phyloP scores from a whole-genome alignment of 2,329 filamentous ascomycete species.

The Graphilbum fragrans region DNA sequence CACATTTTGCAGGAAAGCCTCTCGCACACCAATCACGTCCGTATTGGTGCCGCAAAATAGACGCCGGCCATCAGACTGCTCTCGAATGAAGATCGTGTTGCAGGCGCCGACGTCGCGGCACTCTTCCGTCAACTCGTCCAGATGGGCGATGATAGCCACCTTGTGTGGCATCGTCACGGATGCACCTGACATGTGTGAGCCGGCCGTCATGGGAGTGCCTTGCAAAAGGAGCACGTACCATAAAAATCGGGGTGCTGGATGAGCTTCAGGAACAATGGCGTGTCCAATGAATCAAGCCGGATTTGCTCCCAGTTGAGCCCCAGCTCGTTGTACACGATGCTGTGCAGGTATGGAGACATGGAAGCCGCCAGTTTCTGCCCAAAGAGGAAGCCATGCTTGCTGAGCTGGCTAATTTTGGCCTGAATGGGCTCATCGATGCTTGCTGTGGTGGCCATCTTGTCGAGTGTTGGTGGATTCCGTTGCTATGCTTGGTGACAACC shows the following conservation, averaged over 20 bases:
- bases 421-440: neutral
- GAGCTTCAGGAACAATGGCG: conserved; percentile 35
- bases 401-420: conserved; percentile 15
- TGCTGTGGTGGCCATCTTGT: neutral
- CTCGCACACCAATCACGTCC: conserved; percentile 66
- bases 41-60: conserved; percentile 66
- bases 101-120: conserved; percentile 63
- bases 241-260: conserved; percentile 48
- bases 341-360: conserved; percentile 41
- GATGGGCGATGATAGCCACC: conserved; percentile 58
- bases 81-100: conserved; percentile 63
- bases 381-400: conserved; percentile 42
- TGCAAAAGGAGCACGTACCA: too few relatives aligned
- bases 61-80: conserved; percentile 29
- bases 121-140: conserved; percentile 63
- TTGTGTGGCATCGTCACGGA: conserved; percentile 81
- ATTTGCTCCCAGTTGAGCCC: conserved; percentile 38
- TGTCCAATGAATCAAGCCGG: conserved; percentile 38
- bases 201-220: too few relatives aligned
- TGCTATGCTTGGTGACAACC: too few relatives aligned
- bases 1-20: conserved; percentile 53
- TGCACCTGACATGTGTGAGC: too few relatives aligned
- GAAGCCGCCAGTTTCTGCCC: conserved; percentile 43
- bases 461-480: too few relatives aligned
- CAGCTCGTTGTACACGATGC: conserved; percentile 38